These are phyloP conservation scores for Trametes maxima DNA, from an alignment of 768 basidiomycete species.

Conservation along the genomic window DNA sequence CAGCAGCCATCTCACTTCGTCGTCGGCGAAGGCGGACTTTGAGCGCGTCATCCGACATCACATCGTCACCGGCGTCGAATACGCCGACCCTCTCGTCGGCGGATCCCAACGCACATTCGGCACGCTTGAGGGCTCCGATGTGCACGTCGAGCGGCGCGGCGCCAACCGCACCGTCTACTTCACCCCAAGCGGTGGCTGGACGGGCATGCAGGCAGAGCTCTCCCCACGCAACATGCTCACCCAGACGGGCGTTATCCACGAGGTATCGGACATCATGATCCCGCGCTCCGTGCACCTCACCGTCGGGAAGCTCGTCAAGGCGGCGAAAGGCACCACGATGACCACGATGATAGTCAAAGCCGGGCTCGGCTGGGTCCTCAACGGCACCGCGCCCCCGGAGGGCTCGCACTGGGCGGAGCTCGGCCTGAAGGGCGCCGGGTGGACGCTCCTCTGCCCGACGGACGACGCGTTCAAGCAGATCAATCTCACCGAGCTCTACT, in stretches of 20 bases:
- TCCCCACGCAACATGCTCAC: constrained; percentile 74
- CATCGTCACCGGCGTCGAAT: constrained; percentile 73
- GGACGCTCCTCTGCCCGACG: constrained; percentile 89
- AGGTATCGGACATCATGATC: constrained; percentile 81
- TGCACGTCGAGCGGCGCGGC: constrained; percentile 63
- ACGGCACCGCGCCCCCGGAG: constrained; percentile 79
- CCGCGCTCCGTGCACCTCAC: constrained; percentile 87
- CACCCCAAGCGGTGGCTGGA: constrained; percentile 78
- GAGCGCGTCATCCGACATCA: constrained; percentile 89
- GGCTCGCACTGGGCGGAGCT: constrained; percentile 64
- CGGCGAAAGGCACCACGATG: constrained; percentile 91
- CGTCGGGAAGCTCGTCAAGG: constrained; percentile 86
- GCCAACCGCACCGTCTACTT: constrained; percentile 50
- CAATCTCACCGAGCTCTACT: constrained; percentile 77
- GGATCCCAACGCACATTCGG: constrained; percentile 73
- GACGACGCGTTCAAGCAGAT: constrained; percentile 89
- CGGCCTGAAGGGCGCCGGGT: constrained; percentile 55
- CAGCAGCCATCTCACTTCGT: constrained; percentile 80
- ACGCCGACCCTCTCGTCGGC: constrained; percentile 58
- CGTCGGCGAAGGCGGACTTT: constrained; percentile 78
- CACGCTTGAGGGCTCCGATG: constrained; percentile 83
- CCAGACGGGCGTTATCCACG: constrained; percentile 88
- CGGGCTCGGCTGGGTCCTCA: constrained; percentile 88
- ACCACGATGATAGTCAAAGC: constrained; percentile 78
- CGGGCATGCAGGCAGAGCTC: constrained; percentile 63